Evolutionary conservation across 1,139 yeast genomes (phyloP), one percentile per base, ranked within the genome.

Genomic region (Yamadazyma kanchanaburiensis): DNA sequence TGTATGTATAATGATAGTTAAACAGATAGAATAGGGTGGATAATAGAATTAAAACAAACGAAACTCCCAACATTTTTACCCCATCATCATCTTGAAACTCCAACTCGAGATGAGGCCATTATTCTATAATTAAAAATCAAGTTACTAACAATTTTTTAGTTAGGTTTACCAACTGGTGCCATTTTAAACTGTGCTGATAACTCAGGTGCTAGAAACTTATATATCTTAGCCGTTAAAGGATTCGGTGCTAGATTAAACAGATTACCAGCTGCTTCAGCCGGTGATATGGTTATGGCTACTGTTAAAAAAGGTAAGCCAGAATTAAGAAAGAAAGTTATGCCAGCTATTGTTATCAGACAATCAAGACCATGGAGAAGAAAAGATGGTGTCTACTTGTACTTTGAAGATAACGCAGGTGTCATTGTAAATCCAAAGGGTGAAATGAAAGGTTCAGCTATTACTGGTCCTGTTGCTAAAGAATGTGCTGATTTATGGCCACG

Each of bases 261-360:
- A 83, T 84, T 94, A 61, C 99, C 99, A 71, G 98, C 98, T 63
- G 98, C 98, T 56, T 89, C 97, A 60, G 94, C 94, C 58, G 99
- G 99, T 80, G 99, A 91, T 75, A 91, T 91, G 98, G 97, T 91
- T 66, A 89, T 91, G 95, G 98, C 98, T 61, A 94, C 99, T 60
- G 99, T 94, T 70, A 94, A 91, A 86, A 94, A 94, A 81, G 99
- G 99, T 86, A 94, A 94, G 89, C 99, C 99, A 70, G 99, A 94
- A 77, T 88, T 94, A 74, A 89, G 99, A 84, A 94, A 94, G 96
- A 94, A 94, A 83, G 97, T 94, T 55, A 89, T 94, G 96, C 98
- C 97, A 71, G 98, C 98, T 61, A 88, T 94, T 58, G 97, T 94
- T 62, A 86, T 94, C 55, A 91, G 99, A 79, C 99, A 94, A 80